A percentile compares a stretch with the other conserved stretches of the same genome.
phyloP scores from a whole-genome alignment of 2,329 filamentous ascomycete species.

The Drechmeria coniospora region DNA sequence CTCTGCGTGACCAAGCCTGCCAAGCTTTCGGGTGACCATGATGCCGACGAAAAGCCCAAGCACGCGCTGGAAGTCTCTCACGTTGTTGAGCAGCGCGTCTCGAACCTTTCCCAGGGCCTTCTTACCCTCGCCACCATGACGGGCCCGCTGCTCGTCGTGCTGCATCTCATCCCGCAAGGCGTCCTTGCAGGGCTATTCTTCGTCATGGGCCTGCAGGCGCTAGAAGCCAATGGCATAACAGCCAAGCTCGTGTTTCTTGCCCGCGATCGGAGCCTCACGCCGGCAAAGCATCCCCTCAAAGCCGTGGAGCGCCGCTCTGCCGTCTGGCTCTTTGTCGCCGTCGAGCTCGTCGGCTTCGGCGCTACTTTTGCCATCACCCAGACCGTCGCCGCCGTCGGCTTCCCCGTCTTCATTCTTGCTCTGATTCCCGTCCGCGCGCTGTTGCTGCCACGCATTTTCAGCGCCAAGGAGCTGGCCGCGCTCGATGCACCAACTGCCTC shows the following conservation, averaged over 20 bases:
- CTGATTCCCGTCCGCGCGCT: slow-evolving; percentile 52
- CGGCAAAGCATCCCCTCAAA: slow-evolving; percentile 41
- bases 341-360: slow-evolving; percentile 56
- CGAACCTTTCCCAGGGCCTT: slow-evolving; percentile 63
- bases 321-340: slow-evolving; percentile 55
- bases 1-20: slow-evolving; percentile 53
- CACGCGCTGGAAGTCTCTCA: slow-evolving; percentile 36
- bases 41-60: slow-evolving; percentile 39
- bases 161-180: slow-evolving; percentile 65
- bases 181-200: slow-evolving; percentile 73
- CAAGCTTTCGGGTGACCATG: slow-evolving; percentile 34
- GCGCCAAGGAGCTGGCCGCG: slow-evolving; percentile 39
- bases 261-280: slow-evolving; percentile 48
- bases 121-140: slow-evolving; percentile 68
- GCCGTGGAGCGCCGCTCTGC: slow-evolving; percentile 43
- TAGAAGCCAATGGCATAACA: slow-evolving; percentile 64
- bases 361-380: slow-evolving; percentile 74
- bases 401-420: slow-evolving; percentile 57
- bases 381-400: slow-evolving; percentile 69
- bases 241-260: slow-evolving; percentile 55
- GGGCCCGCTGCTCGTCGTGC: slow-evolving; percentile 54
- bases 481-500: slow-evolving; percentile 64
- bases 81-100: slow-evolving; percentile 65
- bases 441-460: slow-evolving; percentile 47
- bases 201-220: slow-evolving; percentile 68